Evolutionary conservation across 805 yeast genomes (phyloP).

Genomic region (Metschnikowia reukaufii): DNA sequence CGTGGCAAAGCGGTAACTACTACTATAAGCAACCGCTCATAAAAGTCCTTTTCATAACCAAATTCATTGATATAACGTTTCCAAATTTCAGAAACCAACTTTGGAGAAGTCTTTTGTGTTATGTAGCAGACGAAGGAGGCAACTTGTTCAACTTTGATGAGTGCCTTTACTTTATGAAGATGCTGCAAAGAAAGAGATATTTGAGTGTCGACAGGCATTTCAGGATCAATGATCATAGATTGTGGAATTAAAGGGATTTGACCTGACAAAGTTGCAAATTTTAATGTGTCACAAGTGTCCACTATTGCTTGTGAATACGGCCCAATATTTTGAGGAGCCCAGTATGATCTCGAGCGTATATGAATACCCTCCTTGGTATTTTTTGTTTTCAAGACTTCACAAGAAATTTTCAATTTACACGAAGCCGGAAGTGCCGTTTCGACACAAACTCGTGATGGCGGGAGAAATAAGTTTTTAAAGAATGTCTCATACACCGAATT

Average conservation of each 20-base stretch:
- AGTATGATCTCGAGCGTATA: constrained; percentile 88
- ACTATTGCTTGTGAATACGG: constrained; percentile 89
- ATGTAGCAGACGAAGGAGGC: constrained; percentile 57
- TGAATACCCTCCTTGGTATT: constrained; percentile 67
- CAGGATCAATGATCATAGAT: constrained; percentile 50
- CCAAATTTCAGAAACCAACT: constrained; percentile 46
- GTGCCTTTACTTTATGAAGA: constrained; percentile 59
- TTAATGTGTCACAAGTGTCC: constrained; percentile 38
- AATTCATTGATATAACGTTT: constrained; percentile 31
- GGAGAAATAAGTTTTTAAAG: constrained; percentile 59
- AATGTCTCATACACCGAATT: constrained; percentile 59
- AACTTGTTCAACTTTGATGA: constrained; percentile 47
- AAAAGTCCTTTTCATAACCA: constrained; percentile 20
- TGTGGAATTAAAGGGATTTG: constrained; percentile 86
- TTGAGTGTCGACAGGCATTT: constrained; percentile 25
- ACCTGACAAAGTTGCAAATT: constrained; percentile 71
- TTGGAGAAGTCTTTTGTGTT: constrained; percentile 32
- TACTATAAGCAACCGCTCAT: constrained; percentile 47
- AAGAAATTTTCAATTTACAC: constrained; percentile 56
- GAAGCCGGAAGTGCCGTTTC: constrained; percentile 51
- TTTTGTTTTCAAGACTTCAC: constrained; percentile 40
- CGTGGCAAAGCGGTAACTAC: constrained; percentile 61
- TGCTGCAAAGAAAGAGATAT: constrained; percentile 70
- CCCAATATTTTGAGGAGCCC: constrained; percentile 99
- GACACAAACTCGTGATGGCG: constrained; percentile 89